Percentiles rank a stretch among this genome's conserved stretches.
phyloP scores from a whole-genome alignment of 225 moss, liverwort and hornwort genomes.

The Climacium dendroides region DNA sequence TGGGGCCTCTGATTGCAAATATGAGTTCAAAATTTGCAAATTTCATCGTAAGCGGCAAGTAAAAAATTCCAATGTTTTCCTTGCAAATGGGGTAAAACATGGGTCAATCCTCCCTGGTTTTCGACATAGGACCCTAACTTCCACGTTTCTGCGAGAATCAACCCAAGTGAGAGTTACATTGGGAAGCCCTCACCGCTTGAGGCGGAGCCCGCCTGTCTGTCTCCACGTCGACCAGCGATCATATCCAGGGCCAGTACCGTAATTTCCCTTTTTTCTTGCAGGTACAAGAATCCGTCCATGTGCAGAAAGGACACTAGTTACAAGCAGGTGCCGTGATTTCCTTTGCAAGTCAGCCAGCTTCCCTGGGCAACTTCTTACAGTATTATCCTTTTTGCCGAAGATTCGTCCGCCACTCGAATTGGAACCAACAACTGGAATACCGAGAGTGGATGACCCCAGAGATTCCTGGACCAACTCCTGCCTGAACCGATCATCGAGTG shows the following conservation, averaged over 20 bases:
- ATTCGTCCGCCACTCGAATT: not conserved
- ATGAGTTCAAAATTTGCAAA: too few relatives aligned
- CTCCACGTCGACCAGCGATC: not conserved
- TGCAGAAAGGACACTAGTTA: not conserved
- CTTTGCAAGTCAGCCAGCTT: not conserved
- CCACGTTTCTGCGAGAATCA: not conserved
- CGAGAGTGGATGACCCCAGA: not conserved
- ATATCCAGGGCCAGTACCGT: not conserved
- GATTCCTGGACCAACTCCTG: not conserved
- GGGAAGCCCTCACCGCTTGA: not conserved
- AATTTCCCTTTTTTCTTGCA: not conserved
- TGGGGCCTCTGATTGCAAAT: too few relatives aligned
- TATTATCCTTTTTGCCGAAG: not conserved
- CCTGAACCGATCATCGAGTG: not conserved
- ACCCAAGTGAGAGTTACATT: too few relatives aligned
- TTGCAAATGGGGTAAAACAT: too few relatives aligned
- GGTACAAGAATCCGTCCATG: not conserved
- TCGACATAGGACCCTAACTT: too few relatives aligned
- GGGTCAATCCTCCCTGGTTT: too few relatives aligned
- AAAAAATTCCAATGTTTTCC: too few relatives aligned
- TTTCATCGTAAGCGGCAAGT: too few relatives aligned
- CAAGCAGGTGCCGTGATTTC: not conserved
- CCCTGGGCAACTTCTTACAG: not conserved
- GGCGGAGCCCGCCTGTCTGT: not conserved
- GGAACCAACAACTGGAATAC: not conserved